Base-by-base conservation (phyloP, 1,284 basidiomycete species). In the Ustilago hordei region DNA sequence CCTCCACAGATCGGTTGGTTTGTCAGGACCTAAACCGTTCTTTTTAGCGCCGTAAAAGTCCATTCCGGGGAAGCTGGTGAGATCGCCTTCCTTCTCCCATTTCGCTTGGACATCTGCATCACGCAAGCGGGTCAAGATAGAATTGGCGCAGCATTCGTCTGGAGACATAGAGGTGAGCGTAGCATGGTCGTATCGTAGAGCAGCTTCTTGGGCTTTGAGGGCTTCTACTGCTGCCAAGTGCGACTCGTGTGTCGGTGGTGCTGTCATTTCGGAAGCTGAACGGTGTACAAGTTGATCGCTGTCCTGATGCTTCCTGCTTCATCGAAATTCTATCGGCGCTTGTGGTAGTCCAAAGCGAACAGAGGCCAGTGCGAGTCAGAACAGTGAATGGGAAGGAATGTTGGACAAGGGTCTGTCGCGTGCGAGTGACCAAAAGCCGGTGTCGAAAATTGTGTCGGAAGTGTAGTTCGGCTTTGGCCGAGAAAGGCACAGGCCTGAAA, bases 171-270 rank as follows among this genome's bases (percentile, higher is more conserved):
- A 54, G 23, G 56, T 34, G 6, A 73, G 55, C 0, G 69, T 66
- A 34, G 55, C 70, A 62, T 74, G 65, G 63, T 80, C 78, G 57
- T 78, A 80, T 53, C 78, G 68, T 31, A 69, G 34, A 28, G 58
- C 52, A 35, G 59, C 48, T 55, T 80, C 78, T 23, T 55, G 52
- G 13, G 47, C 34, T 39, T 72, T 78, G 43, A 80, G 62, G 9
- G 57, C 57, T 23, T 58, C 58, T 2, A 76, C 69, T 4, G 55
- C 53, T 32, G 64, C 36, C 4, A 19, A 2, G 34, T 76, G 56
- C n/a, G 74, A 32, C 4, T 68, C 52, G 8, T 65, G 39, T n/a
- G 54, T 48, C 1, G 48, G 6, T 28, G 50, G 11, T 6, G 50
- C 34, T 1, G 65, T 31, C 61, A 64, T 72, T 7, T 1, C 31